Conservation (phyloP, 495 filamentous ascomycete genomes). For the Aspergillus taichungensis region DNA sequence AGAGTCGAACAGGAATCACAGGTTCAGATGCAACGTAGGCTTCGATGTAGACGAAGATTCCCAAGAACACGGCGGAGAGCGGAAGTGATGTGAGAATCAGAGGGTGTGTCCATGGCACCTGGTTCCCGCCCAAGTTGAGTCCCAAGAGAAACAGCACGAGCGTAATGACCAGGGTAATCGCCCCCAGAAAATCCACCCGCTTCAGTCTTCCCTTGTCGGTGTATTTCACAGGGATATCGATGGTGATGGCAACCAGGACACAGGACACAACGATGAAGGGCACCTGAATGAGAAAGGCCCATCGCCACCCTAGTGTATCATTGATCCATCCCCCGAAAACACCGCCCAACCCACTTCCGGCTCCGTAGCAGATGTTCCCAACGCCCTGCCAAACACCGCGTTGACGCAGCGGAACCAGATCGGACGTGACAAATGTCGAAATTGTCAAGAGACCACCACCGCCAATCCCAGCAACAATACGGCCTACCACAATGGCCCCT, state of each 20-base stretch:
- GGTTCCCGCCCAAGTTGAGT: constrained; percentile 76
- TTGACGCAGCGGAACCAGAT: constrained; percentile 73
- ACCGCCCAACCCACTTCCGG: constrained; percentile 51
- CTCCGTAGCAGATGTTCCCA: constrained; percentile 71
- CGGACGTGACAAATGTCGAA: constrained; percentile 69
- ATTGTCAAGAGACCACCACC: constrained; percentile 80
- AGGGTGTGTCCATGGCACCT: constrained; percentile 78
- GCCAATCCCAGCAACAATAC: constrained; percentile 76
- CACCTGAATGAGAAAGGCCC: constrained; percentile 76
- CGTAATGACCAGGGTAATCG: constrained; percentile 55
- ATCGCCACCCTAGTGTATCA: constrained; percentile 65
- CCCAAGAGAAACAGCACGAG: constrained; percentile 72
- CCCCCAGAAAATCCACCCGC: constrained; percentile 80
- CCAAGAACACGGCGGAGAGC: constrained; percentile 47
- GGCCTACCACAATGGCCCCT: constrained; percentile 65
- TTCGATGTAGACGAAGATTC: constrained; percentile 58
- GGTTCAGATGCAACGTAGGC: constrained; percentile 59
- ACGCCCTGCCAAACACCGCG: constrained; percentile 81
- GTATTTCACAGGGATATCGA: constrained; percentile 68
- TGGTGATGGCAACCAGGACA: constrained; percentile 54
- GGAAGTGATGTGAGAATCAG: constrained; percentile 64
- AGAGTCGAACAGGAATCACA: constrained; percentile 72
- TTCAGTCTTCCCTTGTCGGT: constrained; percentile 47
- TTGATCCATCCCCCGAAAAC: constrained; percentile 74
- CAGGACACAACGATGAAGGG: constrained; percentile 55